Conservation (phyloP, 108 stramenopile genomes). For the Nitzschia palea region DNA sequence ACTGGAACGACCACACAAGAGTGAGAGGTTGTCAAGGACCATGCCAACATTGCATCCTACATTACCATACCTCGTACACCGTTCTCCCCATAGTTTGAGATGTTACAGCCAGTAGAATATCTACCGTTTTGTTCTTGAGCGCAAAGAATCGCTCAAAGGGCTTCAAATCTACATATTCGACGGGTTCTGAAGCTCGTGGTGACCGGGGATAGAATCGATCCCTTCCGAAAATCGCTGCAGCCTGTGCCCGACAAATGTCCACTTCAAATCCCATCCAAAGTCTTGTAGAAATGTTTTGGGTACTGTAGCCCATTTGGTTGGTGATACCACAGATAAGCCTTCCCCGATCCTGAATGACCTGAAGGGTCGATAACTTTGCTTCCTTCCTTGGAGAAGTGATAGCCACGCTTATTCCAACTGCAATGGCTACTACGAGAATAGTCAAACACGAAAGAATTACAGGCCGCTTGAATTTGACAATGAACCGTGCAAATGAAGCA, state of each 20-base stretch:
- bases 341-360: slow-evolving; percentile 25
- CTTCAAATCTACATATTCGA: slow-evolving; percentile 4
- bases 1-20: neutral
- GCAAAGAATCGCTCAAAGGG: slow-evolving; percentile 2
- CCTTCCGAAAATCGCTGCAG: slow-evolving; percentile 4
- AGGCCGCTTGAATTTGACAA: too few relatives aligned
- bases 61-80: slow-evolving; percentile 8
- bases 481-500: too few relatives aligned
- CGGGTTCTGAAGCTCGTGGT: slow-evolving; percentile 20
- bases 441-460: too few relatives aligned
- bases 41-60: too few relatives aligned
- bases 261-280: slow-evolving; percentile 8
- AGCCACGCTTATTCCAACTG: too few relatives aligned
- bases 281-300: neutral
- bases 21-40: too few relatives aligned
- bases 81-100: slow-evolving; percentile 10
- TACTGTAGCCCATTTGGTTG: neutral
- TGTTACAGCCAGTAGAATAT: neutral
- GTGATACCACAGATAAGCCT: slow-evolving; percentile 48
- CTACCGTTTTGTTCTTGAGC: neutral
- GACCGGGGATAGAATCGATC: neutral
- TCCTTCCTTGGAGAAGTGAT: too few relatives aligned
- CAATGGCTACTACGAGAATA: too few relatives aligned
- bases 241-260: slow-evolving; percentile 5
- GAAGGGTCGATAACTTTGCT: neutral